These are phyloP conservation scores for Penicillium hordei DNA, from an alignment of 2,329 filamentous ascomycete species.

Conservation along the genomic window DNA sequence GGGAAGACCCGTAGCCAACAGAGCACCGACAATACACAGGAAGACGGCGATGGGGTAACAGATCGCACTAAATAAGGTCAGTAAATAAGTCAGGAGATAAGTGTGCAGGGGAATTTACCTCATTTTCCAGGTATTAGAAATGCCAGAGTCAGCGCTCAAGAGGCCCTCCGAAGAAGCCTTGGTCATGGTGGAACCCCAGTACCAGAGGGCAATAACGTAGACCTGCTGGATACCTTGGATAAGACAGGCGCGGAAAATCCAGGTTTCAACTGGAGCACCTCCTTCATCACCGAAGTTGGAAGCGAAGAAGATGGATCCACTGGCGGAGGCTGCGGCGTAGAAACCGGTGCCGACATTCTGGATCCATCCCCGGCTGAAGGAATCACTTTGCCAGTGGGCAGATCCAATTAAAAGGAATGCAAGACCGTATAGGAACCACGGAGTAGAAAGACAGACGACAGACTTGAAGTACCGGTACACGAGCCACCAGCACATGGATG, in stretches of 20 bases:
- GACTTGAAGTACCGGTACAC: conserved; percentile 60
- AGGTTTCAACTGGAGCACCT: conserved; percentile 61
- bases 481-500: conserved; percentile 63
- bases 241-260: conserved; percentile 65
- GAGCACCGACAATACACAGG: conserved; percentile 55
- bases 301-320: conserved; percentile 64
- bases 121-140: conserved; percentile 47
- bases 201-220: conserved; percentile 65
- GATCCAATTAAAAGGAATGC: conserved; percentile 64
- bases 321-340: conserved; percentile 63
- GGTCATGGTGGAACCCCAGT: conserved; percentile 61
- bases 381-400: conserved; percentile 52
- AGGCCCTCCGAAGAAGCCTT: conserved; percentile 45
- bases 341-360: conserved; percentile 61
- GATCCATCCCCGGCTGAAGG: conserved; percentile 50
- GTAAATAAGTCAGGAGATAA: background rate
- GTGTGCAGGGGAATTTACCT: conserved; percentile 22
- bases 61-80: conserved; percentile 42
- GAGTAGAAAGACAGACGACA: conserved; percentile 57
- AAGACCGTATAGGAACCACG: conserved; percentile 63
- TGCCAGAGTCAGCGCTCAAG: conserved; percentile 33
- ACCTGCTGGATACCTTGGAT: conserved; percentile 67
- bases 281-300: conserved; percentile 67
- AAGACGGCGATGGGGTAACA: conserved; percentile 58
- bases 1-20: conserved; percentile 61